Conservation (phyloP, 768 basidiomycete genomes). For the Mycena albidolilacea region DNA sequence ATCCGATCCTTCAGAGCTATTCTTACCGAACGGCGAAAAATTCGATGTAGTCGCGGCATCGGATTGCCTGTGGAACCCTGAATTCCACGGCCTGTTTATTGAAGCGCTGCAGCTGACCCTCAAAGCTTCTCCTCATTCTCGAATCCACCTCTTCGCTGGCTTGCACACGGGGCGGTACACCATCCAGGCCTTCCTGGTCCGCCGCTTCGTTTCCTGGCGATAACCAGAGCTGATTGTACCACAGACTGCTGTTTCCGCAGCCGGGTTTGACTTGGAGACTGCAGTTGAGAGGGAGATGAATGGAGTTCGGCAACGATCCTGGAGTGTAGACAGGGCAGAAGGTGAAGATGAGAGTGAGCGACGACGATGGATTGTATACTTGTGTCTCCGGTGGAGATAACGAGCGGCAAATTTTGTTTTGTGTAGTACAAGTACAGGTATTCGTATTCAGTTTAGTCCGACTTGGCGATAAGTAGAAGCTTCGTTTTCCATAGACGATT, state of each 20-base stretch:
- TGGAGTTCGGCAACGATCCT: conserved; percentile 57
- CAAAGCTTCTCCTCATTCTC: conserved; percentile 57
- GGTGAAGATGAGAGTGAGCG: conserved; percentile 77
- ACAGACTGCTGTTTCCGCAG: conserved; percentile 47
- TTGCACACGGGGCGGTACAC: conserved; percentile 85
- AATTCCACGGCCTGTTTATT: conserved; percentile 68
- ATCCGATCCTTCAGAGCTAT: conserved; percentile 54
- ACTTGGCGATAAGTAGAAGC: background rate
- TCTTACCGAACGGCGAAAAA: conserved; percentile 45
- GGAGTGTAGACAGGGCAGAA: conserved; percentile 67
- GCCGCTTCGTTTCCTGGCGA: background rate
- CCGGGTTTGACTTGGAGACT: conserved; percentile 63
- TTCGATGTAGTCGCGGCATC: conserved; percentile 82
- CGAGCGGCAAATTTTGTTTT: background rate
- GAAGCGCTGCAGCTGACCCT: conserved; percentile 66
- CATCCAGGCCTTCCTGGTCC: conserved; percentile 70
- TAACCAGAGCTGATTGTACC: background rate
- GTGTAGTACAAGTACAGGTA: conserved; percentile 12
- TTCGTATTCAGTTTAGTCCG: background rate
- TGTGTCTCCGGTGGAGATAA: conserved; percentile 65
- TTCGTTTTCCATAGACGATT: no score
- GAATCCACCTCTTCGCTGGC: conserved; percentile 79
- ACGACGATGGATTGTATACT: conserved; percentile 81
- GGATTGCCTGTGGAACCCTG: conserved; percentile 85
- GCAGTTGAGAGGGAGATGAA: conserved; percentile 64